Evolutionary conservation across 2,329 filamentous ascomycete species (phyloP).

Genomic region (Karstenula rhodostoma): DNA sequence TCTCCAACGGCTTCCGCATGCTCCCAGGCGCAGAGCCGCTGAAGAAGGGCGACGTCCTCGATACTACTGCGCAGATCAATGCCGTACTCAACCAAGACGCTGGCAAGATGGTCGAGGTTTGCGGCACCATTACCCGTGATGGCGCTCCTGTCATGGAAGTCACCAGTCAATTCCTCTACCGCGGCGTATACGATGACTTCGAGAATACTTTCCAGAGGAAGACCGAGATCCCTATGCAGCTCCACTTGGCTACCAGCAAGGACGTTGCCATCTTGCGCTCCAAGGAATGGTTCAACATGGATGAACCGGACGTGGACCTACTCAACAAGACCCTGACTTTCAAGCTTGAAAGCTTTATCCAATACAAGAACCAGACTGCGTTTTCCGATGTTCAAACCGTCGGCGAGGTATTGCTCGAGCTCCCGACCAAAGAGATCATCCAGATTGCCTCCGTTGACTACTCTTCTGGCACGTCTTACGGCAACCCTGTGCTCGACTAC

Average conservation of each 20-base stretch:
- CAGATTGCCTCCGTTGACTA: conserved; percentile 98
- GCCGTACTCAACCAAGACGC: conserved; percentile 98
- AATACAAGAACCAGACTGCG: conserved; percentile 93
- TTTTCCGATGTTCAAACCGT: conserved; percentile 92
- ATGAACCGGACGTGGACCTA: conserved; percentile 84
- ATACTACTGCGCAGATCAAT: conserved; percentile 94
- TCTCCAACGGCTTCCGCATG: conserved; percentile 99
- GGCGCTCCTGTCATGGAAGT: conserved; percentile 95
- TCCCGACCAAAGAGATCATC: conserved; percentile 96
- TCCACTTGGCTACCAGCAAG: conserved; percentile 85
- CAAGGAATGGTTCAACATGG: conserved; percentile 96
- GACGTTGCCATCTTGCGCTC: conserved; percentile 93
- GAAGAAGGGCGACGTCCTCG: conserved; percentile 92
- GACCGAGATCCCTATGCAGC: conserved; percentile 91
- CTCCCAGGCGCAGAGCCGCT: conserved; percentile 92
- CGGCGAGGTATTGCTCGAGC: conserved; percentile 90
- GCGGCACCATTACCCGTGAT: conserved; percentile 88
- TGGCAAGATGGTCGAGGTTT: conserved; percentile 99
- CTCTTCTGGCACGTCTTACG: conserved; percentile 87
- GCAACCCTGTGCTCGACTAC: conserved; percentile 97
- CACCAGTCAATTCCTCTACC: conserved; percentile 97
- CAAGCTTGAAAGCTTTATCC: conserved; percentile 89
- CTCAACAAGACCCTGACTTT: conserved; percentile 94
- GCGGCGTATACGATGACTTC: conserved; percentile 89
- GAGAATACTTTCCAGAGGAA: conserved; percentile 99